Conservation (phyloP, 2,329 filamentous ascomycete genomes). For the Epichloe uncinata region DNA sequence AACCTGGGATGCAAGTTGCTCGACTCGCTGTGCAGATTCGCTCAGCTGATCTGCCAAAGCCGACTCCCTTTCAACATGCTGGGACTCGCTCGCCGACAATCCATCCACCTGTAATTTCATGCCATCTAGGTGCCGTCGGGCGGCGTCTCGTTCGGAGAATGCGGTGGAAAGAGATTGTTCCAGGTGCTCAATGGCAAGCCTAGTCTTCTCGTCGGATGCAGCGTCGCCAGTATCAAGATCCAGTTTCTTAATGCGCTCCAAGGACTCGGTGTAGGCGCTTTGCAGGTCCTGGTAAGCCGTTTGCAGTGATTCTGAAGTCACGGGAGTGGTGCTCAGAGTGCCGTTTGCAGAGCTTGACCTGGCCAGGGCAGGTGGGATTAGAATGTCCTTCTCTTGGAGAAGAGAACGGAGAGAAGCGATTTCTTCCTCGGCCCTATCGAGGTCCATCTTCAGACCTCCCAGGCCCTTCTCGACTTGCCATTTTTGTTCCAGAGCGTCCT, state of each 20-base stretch:
- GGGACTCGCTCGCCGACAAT: constrained; percentile 42
- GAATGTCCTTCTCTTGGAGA: constrained; percentile 70
- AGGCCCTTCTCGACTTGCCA: constrained; percentile 92
- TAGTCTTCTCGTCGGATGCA: constrained; percentile 42
- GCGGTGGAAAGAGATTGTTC: constrained; percentile 56
- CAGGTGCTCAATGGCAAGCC: constrained; percentile 49
- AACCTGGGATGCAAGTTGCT: constrained; percentile 67
- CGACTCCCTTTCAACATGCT: constrained; percentile 45
- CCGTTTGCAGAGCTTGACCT: constrained; percentile 25
- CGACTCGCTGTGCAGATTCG: constrained; percentile 62
- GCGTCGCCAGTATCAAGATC: constrained; percentile 32
- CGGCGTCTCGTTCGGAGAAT: constrained; percentile 59
- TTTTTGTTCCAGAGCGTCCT: constrained; percentile 90
- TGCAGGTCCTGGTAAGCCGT: constrained; percentile 64
- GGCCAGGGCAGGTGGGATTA: constrained; percentile 48
- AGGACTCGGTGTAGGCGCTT: constrained; percentile 51
- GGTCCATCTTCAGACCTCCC: constrained; percentile 82
- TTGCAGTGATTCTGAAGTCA: constrained; percentile 59
- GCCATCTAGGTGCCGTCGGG: constrained; percentile 48
- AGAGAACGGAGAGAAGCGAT: constrained; percentile 69
- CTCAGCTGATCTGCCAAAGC: constrained; percentile 56
- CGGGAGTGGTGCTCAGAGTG: constrained; percentile 24
- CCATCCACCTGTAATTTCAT: constrained; percentile 49
- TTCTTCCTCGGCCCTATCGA: constrained; percentile 90
- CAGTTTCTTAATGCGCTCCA: constrained; percentile 52